Evolutionary conservation across 2,329 filamentous ascomycete genomes (phyloP).

Genomic region (Alternaria hordeiaustralica): DNA sequence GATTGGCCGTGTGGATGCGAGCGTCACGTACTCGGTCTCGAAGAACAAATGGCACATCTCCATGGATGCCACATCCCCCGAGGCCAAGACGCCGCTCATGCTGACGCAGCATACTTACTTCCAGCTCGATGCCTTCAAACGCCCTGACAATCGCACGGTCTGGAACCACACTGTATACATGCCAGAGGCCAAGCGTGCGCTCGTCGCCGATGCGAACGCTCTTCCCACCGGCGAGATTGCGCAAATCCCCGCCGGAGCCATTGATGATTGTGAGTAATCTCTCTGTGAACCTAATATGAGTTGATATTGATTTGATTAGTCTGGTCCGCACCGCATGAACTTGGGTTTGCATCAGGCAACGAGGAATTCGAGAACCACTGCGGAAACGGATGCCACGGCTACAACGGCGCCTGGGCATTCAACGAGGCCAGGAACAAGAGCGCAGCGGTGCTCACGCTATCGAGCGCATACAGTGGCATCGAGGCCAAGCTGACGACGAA

Average conservation of each 20-base stretch:
- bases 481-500: conserved; percentile 41
- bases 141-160: conserved; percentile 37
- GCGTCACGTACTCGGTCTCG: conserved; percentile 40
- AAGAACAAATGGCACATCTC: conserved; percentile 44
- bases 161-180: conserved; percentile 45
- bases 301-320: conserved; percentile 8
- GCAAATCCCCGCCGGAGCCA: conserved; percentile 27
- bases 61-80: conserved; percentile 39
- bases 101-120: conserved; percentile 47
- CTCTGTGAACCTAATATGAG: not conserved
- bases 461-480: conserved; percentile 42
- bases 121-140: conserved; percentile 44
- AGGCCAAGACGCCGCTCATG: conserved; percentile 40
- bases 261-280: conserved; percentile 30
- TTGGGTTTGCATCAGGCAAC: conserved; percentile 38
- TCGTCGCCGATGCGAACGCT: conserved; percentile 36
- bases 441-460: conserved; percentile 33
- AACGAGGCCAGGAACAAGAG: conserved; percentile 32
- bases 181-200: conserved; percentile 37
- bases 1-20: conserved; percentile 37
- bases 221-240: conserved; percentile 43
- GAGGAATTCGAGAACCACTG: conserved; percentile 39
- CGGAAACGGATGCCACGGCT: conserved; percentile 44
- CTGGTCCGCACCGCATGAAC: conserved; percentile 39
- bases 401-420: conserved; percentile 42